These are phyloP conservation scores for Tulasnella sp. DNA, from an alignment of 768 basidiomycete genomes.

Conservation along the genomic window DNA sequence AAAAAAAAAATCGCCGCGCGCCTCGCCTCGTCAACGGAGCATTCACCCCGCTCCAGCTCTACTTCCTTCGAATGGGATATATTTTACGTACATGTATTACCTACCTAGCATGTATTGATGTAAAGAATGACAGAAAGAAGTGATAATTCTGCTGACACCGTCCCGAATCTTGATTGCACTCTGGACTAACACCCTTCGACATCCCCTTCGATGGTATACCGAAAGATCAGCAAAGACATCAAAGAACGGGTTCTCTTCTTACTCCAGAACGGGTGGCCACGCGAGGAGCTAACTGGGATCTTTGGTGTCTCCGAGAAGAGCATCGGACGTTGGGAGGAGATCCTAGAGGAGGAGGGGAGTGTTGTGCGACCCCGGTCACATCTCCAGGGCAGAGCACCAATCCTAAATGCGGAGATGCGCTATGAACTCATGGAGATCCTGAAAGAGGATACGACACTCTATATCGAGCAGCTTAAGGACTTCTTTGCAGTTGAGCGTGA, in stretches of 20 bases:
- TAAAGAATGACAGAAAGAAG: not conserved
- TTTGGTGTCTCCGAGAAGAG: slow-evolving; percentile 1
- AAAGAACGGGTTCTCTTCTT: not conserved
- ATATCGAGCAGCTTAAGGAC: not conserved
- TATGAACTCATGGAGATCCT: not conserved
- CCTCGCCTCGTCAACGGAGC: not conserved
- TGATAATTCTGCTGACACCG: not conserved
- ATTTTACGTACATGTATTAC: not conserved
- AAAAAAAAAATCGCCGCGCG: not conserved
- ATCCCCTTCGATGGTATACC: not conserved
- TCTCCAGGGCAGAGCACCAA: not conserved
- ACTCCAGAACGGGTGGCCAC: not conserved
- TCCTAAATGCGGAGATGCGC: not conserved
- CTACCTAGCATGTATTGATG: not conserved
- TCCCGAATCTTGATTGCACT: not conserved
- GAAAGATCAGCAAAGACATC: not conserved
- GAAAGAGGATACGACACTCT: not conserved
- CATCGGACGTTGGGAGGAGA: not conserved
- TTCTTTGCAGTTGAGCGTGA: slow-evolving; percentile 5
- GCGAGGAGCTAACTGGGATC: not conserved
- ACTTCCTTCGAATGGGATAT: not conserved
- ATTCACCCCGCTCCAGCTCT: not conserved
- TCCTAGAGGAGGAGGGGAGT: not conserved
- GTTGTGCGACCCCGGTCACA: not conserved
- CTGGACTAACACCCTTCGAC: not conserved